A percentile compares a stretch with the other conserved stretches of the same genome.
Evolutionary conservation across 441 rosid species (phyloP).

Genomic region (Omphalea diandra): DNA sequence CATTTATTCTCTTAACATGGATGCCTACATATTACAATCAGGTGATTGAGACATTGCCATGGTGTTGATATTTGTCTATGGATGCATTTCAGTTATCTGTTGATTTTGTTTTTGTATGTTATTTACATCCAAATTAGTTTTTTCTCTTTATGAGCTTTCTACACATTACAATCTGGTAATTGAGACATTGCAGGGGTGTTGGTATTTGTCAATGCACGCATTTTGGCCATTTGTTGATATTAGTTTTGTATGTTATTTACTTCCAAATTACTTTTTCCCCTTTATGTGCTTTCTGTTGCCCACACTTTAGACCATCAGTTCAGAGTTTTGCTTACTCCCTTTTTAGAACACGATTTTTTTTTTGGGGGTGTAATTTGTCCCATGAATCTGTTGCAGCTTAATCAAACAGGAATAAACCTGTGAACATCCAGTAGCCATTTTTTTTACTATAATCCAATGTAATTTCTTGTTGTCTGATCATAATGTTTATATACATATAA

Average conservation of each 20-base stretch:
- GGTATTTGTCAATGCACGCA: background rate
- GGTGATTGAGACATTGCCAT: constrained; percentile 38
- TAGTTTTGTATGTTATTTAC: background rate
- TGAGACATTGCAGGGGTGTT: constrained; percentile 10
- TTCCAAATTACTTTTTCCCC: background rate
- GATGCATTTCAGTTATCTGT: constrained; percentile 1
- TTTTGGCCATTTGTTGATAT: constrained; percentile 3
- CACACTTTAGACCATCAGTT: background rate
- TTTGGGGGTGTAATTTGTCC: background rate
- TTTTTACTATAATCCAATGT: background rate
- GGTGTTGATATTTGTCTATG: constrained; percentile 1
- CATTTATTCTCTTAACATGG: constrained; percentile 95
- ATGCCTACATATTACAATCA: constrained; percentile 99
- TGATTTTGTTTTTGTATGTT: background rate
- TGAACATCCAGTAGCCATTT: background rate
- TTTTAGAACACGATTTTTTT: background rate
- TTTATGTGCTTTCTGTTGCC: background rate
- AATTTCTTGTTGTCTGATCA: background rate
- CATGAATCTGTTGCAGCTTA: constrained; percentile 2
- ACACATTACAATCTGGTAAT: constrained; percentile 96
- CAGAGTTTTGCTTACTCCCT: background rate
- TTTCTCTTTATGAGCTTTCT: background rate
- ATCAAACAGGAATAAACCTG: background rate
- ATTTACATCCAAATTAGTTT: constrained; percentile 1
- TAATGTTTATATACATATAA: background rate